Conservation (phyloP, 345 rosid species). For the Hevea brasiliensis region DNA sequence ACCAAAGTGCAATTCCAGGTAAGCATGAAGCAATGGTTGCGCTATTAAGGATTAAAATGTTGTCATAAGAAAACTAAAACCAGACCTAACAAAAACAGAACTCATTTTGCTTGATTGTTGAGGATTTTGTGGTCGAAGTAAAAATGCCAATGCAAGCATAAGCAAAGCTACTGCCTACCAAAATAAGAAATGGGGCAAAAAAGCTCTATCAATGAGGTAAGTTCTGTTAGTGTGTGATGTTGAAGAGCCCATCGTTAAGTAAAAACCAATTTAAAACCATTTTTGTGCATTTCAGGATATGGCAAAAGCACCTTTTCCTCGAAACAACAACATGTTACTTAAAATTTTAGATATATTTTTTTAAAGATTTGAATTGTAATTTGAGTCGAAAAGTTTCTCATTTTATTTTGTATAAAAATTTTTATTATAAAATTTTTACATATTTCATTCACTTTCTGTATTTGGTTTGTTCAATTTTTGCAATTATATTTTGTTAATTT, state of each 20-base stretch:
- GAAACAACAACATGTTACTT: too few relatives aligned
- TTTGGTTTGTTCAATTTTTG: too few relatives aligned
- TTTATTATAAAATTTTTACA: too few relatives aligned
- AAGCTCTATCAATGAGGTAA: too few relatives aligned
- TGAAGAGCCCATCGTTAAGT: not conserved
- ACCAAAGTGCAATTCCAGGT: not conserved
- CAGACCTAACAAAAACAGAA: not conserved
- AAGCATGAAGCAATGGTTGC: not conserved
- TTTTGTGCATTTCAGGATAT: not conserved
- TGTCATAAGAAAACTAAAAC: not conserved
- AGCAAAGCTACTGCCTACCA: not conserved
- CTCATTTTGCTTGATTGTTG: not conserved
- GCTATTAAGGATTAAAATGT: not conserved
- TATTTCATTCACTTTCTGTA: too few relatives aligned
- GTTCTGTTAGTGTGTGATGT: not conserved
- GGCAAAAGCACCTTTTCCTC: not conserved
- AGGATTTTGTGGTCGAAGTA: not conserved
- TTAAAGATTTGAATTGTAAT: too few relatives aligned
- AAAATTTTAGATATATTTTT: too few relatives aligned
- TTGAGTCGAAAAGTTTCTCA: too few relatives aligned
- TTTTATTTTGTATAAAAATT: too few relatives aligned
- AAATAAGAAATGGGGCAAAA: too few relatives aligned
- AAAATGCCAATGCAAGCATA: slow-evolving; percentile 4
- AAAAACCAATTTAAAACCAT: not conserved
- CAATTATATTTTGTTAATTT: too few relatives aligned